These are phyloP conservation scores for Chlorophyllum brunneum DNA, from an alignment of 768 basidiomycete species.

Conservation along the genomic window DNA sequence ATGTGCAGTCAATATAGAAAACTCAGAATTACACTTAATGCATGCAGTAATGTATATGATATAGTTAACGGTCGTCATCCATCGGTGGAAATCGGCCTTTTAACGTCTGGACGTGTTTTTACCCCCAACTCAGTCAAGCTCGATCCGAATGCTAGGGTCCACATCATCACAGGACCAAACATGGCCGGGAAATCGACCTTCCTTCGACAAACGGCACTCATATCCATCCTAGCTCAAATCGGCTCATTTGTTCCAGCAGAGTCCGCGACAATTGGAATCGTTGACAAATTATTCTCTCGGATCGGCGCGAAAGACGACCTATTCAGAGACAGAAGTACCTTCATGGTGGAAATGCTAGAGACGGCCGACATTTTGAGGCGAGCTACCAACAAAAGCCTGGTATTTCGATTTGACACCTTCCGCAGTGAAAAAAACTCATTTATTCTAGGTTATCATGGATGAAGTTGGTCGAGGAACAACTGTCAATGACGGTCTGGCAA, in stretches of 20 bases:
- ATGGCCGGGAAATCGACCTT: constrained; percentile 96
- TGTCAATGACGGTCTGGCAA: constrained; percentile 85
- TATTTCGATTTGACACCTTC: constrained; percentile 29
- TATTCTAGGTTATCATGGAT: constrained; percentile 90
- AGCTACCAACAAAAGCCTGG: constrained; percentile 82
- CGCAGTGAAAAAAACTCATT: background rate
- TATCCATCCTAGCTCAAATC: constrained; percentile 85
- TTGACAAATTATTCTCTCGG: constrained; percentile 91
- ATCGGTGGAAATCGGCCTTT: constrained; percentile 84
- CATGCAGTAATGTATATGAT: constrained; percentile 46
- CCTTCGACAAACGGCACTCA: constrained; percentile 87
- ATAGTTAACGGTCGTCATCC: constrained; percentile 87
- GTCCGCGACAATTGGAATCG: constrained; percentile 72
- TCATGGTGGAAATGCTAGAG: constrained; percentile 98
- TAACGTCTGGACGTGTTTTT: constrained; percentile 71
- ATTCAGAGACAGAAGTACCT: constrained; percentile 90
- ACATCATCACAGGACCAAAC: constrained; percentile 90
- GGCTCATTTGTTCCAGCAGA: constrained; percentile 95
- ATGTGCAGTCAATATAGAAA: constrained; percentile 19
- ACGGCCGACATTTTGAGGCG: constrained; percentile 85
- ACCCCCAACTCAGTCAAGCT: constrained; percentile 79
- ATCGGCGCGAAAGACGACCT: constrained; percentile 95
- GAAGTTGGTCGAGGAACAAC: constrained; percentile 98
- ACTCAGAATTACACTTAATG: background rate
- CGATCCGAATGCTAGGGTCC: constrained; percentile 56